These are phyloP conservation scores for Coniosporium apollinis DNA, from an alignment of 495 filamentous ascomycete genomes.

Conservation along the genomic window DNA sequence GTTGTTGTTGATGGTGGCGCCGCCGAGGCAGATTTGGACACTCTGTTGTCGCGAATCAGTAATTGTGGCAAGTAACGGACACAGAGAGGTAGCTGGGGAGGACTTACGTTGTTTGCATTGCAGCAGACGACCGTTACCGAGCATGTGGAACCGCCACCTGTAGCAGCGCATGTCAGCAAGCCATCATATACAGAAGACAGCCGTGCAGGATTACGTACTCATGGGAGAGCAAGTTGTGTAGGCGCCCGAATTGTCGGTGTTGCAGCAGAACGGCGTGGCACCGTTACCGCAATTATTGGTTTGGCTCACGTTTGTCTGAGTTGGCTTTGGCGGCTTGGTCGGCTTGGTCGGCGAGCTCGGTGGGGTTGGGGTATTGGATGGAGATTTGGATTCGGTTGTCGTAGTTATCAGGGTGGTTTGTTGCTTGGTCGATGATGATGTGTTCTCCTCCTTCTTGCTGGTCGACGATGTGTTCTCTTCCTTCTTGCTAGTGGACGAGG, in stretches of 20 bases:
- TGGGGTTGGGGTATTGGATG: too few relatives aligned
- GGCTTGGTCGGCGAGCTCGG: neutral
- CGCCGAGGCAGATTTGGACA: neutral
- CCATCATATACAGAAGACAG: neutral
- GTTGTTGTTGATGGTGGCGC: neutral
- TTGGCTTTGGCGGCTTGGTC: neutral
- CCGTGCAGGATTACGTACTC: neutral
- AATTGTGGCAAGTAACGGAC: too few relatives aligned
- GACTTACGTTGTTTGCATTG: conserved; percentile 1
- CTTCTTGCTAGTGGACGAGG: neutral
- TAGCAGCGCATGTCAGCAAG: neutral
- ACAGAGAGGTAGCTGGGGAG: too few relatives aligned
- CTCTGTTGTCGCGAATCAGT: too few relatives aligned
- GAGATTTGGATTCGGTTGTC: neutral
- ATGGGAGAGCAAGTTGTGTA: neutral
- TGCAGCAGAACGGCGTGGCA: conserved; percentile 1
- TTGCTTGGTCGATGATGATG: too few relatives aligned
- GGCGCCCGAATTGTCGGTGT: neutral
- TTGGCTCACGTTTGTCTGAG: neutral
- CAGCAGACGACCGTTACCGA: neutral
- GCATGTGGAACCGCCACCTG: neutral
- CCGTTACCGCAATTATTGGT: neutral
- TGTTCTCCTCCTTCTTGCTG: neutral
- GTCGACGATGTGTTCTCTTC: neutral
- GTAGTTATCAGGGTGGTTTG: too few relatives aligned